Percentiles rank a stretch among this genome's conserved stretches.
Evolutionary conservation across 345 rosid species (phyloP).

Genomic region (Camelina laxa): DNA sequence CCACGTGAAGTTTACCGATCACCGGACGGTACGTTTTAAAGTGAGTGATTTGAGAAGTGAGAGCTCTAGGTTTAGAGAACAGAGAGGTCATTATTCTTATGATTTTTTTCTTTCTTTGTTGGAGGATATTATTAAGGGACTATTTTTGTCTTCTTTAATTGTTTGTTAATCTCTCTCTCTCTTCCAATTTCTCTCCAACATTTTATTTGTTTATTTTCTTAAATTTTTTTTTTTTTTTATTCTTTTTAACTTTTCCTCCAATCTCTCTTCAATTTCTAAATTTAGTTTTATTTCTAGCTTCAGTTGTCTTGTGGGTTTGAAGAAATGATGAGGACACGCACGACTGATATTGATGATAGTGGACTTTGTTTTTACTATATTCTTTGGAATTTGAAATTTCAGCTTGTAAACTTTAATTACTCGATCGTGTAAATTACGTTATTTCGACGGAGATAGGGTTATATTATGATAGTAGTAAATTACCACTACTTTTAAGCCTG

Average conservation of each 20-base stretch:
- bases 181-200: not conserved
- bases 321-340: constrained; percentile 32
- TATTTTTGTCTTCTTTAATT: constrained; percentile 5
- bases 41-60: constrained; percentile 33
- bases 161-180: constrained; percentile 6
- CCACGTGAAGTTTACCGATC: constrained; percentile 41
- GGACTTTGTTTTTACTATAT: constrained; percentile 33
- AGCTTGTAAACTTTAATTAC: not conserved
- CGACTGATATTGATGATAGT: constrained; percentile 14
- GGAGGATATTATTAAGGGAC: constrained; percentile 1
- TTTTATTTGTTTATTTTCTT: too few relatives aligned
- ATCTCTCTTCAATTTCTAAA: too few relatives aligned
- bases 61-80: constrained; percentile 43
- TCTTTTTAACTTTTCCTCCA: too few relatives aligned
- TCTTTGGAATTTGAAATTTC: constrained; percentile 15
- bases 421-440: constrained; percentile 39
- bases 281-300: too few relatives aligned
- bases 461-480: not conserved
- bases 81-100: constrained; percentile 36
- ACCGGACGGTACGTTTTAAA: constrained; percentile 31
- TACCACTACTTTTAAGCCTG: not conserved
- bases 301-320: not conserved
- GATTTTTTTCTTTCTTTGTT: not conserved
- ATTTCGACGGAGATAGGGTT: not conserved
- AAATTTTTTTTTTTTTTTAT: too few relatives aligned